These are phyloP conservation scores for Arctium minus DNA, from an alignment of 129 eudicot species.

Conservation along the genomic window DNA sequence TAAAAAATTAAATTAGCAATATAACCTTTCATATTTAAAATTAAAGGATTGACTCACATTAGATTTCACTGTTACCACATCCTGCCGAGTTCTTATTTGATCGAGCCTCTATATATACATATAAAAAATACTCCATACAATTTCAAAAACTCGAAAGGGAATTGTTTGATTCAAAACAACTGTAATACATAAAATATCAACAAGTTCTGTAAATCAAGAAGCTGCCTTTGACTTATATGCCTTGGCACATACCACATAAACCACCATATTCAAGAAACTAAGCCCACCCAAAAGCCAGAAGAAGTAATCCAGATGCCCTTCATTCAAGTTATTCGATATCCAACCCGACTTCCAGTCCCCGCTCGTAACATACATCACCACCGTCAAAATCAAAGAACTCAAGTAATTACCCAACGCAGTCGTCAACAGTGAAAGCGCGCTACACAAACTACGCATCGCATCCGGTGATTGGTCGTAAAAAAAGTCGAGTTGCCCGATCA, in stretches of 20 bases:
- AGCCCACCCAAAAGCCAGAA: slow-evolving; percentile 43
- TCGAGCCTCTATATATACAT: too few species aligned
- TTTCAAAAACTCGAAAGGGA: background rate
- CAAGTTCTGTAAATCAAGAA: background rate
- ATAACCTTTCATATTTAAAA: too few species aligned
- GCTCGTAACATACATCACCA: slow-evolving; percentile 20
- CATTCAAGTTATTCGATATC: slow-evolving; percentile 36
- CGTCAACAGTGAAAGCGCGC: slow-evolving; percentile 29
- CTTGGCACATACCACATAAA: slow-evolving; percentile 20
- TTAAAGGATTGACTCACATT: too few species aligned
- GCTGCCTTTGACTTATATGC: slow-evolving; percentile 22
- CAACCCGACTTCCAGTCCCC: slow-evolving; percentile 30
- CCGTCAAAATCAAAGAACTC: slow-evolving; percentile 36
- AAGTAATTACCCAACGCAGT: slow-evolving; percentile 36
- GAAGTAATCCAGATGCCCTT: slow-evolving; percentile 39
- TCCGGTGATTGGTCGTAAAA: slow-evolving; percentile 39
- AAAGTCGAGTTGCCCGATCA: slow-evolving; percentile 35
- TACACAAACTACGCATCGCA: slow-evolving; percentile 37
- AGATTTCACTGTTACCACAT: too few species aligned
- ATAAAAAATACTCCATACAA: too few species aligned
- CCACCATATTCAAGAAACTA: slow-evolving; percentile 28
- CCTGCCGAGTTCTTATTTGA: too few species aligned
- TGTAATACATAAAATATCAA: background rate
- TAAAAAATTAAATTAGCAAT: too few species aligned
- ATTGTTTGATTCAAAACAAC: background rate